Evolutionary conservation across 768 basidiomycete genomes (phyloP), one percentile per base, ranked within the genome.

Genomic region (Termitomyces sp.): DNA sequence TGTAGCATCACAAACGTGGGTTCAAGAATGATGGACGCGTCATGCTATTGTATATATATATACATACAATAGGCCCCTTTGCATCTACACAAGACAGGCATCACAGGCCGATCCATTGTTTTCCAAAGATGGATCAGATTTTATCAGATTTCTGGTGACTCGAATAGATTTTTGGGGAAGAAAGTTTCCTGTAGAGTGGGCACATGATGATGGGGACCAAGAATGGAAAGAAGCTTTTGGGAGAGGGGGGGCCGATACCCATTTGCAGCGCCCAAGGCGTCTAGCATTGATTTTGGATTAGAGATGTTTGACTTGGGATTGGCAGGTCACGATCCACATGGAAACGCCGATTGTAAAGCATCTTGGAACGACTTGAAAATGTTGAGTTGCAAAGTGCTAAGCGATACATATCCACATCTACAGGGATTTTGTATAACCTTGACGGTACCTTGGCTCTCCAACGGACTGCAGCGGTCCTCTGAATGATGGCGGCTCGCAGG

Each of bases 361-460:
- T 49, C 45, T 35, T 35, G 49, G 34, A 38, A 31, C 17, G 44
- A n/a, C n/a, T n/a, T n/a, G n/a, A n/a, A n/a, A n/a, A n/a, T n/a
- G n/a, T n/a, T n/a, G n/a, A n/a, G n/a, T n/a, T n/a, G n/a, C n/a
- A n/a, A n/a, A n/a, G n/a, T n/a, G n/a, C n/a, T n/a, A n/a, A n/a
- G n/a, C n/a, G n/a, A n/a, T n/a, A n/a, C n/a, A n/a, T n/a, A n/a
- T n/a, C 11, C 31, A 41, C 14, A 56, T 12, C n/a, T 17, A 55
- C 29, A 37, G 35, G 31, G 29, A 5, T 17, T 32, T 55, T 40
- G 17, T 1, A 40, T 5, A 43, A 51, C 56, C 17, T 41, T 49
- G 40, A 50, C 55, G 56, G 56, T 57, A 51, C 56, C 49, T 52
- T n/a, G n/a, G 48, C 32, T n/a, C n/a, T n/a, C 44, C 8, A 52